These are phyloP conservation scores for Huiozyma sinensis DNA, from an alignment of 805 yeast genomes.

Conservation along the genomic window DNA sequence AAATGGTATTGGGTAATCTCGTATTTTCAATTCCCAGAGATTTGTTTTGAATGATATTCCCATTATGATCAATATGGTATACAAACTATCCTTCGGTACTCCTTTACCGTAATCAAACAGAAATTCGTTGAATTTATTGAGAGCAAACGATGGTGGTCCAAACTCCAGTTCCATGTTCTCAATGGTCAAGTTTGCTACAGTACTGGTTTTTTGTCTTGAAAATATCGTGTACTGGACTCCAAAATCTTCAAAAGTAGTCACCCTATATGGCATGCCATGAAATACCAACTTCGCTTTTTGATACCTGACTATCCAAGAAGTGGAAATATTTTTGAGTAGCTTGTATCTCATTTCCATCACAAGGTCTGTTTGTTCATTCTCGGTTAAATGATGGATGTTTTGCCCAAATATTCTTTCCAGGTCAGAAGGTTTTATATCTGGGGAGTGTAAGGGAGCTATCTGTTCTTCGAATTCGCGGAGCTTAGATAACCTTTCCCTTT, in stretches of 20 bases:
- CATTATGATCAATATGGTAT: conserved; percentile 46
- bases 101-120: conserved; percentile 35
- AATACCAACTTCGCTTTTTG: conserved; percentile 23
- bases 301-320: conserved; percentile 31
- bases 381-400: background rate
- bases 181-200: conserved; percentile 20
- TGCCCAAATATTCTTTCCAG: background rate
- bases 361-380: background rate
- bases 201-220: conserved; percentile 17
- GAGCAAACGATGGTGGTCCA: conserved; percentile 25
- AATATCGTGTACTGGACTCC: conserved; percentile 13
- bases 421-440: background rate
- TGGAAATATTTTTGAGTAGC: conserved; percentile 29
- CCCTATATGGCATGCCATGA: conserved; percentile 21
- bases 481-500: conserved; percentile 38
- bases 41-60: conserved; percentile 36
- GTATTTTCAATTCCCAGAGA: conserved; percentile 34
- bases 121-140: conserved; percentile 25
- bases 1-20: conserved; percentile 51
- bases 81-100: conserved; percentile 41
- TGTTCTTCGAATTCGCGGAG: conserved; percentile 19
- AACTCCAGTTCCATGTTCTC: conserved; percentile 17
- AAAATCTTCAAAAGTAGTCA: conserved; percentile 10
- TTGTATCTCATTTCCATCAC: conserved; percentile 6
- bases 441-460: background rate